phyloP scores from a whole-genome alignment of 106 monocot species.

The Apostasia shenzhenica region DNA sequence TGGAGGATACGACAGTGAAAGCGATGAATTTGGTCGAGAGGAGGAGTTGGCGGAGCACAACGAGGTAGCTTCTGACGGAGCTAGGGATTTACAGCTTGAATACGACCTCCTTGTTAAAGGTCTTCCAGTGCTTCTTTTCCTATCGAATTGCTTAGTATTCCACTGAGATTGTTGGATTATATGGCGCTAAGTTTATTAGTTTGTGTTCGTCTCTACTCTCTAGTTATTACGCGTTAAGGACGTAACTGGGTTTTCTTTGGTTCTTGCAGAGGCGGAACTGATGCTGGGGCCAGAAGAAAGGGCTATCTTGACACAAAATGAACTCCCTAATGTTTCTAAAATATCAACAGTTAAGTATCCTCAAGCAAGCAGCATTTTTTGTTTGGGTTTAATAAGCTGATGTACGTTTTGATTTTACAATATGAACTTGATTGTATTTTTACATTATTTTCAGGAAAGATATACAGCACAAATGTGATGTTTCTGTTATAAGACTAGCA shows the following conservation, averaged over 20 bases:
- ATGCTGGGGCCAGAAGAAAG: constrained; percentile 71
- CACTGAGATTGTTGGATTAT: too few relatives aligned
- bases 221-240: neutral
- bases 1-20: neutral
- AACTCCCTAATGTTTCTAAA: constrained; percentile 52
- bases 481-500: too few relatives aligned
- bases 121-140: neutral
- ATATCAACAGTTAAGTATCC: constrained; percentile 71
- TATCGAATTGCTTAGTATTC: neutral
- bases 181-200: too few relatives aligned
- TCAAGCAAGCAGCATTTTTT: neutral
- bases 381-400: neutral
- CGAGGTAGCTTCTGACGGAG: neutral
- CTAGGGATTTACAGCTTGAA: neutral
- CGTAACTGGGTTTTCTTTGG: neutral
- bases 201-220: neutral
- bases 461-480: neutral
- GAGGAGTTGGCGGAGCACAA: neutral
- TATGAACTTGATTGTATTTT: neutral
- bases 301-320: constrained; percentile 54
- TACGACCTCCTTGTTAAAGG: constrained; percentile 3
- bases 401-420: neutral
- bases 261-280: constrained; percentile 53
- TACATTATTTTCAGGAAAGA: neutral
- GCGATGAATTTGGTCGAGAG: neutral